Conservation (phyloP, 2,329 filamentous ascomycete species). For the Fusarium poae region DNA sequence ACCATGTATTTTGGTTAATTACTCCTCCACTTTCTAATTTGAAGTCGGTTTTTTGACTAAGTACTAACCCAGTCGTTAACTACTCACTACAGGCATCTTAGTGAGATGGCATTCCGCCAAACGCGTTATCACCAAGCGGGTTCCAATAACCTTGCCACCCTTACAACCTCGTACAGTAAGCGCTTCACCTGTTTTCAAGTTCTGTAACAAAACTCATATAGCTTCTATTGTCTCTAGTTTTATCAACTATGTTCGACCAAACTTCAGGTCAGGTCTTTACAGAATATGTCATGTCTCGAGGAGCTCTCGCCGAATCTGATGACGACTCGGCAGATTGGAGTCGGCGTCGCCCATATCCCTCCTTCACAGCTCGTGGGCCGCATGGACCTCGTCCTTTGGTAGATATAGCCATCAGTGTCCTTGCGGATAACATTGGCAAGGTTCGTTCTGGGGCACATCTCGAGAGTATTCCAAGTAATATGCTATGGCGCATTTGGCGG, state of each 20-base stretch:
- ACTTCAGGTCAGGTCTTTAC: slow-evolving; percentile 54
- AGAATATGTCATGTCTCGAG: slow-evolving; percentile 54
- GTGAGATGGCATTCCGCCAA: slow-evolving; percentile 24
- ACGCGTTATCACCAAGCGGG: slow-evolving; percentile 13
- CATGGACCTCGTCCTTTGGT: slow-evolving; percentile 55
- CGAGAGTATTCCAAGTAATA: slow-evolving; percentile 52
- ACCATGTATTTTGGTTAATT: not conserved
- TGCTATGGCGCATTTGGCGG: slow-evolving; percentile 57
- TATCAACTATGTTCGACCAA: slow-evolving; percentile 52
- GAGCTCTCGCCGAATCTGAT: slow-evolving; percentile 41
- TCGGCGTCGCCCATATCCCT: slow-evolving; percentile 49
- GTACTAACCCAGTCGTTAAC: not conserved
- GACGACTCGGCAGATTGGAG: slow-evolving; percentile 53
- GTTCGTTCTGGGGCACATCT: slow-evolving; percentile 52
- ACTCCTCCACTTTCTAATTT: not conserved
- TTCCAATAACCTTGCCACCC: slow-evolving; percentile 21
- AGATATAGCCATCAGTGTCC: slow-evolving; percentile 56
- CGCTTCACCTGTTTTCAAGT: not conserved
- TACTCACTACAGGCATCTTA: not conserved
- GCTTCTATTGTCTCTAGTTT: not conserved
- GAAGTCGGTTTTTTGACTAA: not conserved
- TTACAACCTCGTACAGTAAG: slow-evolving; percentile 12
- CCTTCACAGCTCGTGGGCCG: slow-evolving; percentile 45
- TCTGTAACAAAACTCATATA: not conserved
- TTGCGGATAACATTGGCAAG: slow-evolving; percentile 55